Percentiles rank a stretch among this genome's conserved stretches.
phyloP scores from a whole-genome alignment of 805 yeast species.

The Metschnikowia santaceciliae region DNA sequence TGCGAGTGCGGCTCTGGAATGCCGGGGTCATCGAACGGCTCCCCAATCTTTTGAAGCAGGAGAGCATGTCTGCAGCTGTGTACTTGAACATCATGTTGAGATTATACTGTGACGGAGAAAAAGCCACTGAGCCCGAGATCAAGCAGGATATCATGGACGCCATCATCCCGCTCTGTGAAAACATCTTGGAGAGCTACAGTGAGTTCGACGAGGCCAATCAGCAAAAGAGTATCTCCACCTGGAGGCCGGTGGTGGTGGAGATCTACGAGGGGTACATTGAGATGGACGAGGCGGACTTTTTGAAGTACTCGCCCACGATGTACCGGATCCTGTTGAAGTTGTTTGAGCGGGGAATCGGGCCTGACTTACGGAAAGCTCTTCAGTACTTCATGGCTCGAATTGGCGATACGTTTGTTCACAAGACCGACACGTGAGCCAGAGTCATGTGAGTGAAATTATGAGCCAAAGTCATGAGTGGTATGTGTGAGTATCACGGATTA shows the following conservation, averaged over 20 bases:
- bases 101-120: constrained; percentile 64
- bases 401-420: constrained; percentile 37
- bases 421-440: neutral
- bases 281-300: constrained; percentile 71
- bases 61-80: constrained; percentile 84
- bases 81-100: constrained; percentile 76
- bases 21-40: constrained; percentile 89
- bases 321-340: constrained; percentile 57
- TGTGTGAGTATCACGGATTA: too few species aligned
- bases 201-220: constrained; percentile 74
- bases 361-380: constrained; percentile 59
- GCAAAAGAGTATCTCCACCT: constrained; percentile 71
- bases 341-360: constrained; percentile 56
- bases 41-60: constrained; percentile 90
- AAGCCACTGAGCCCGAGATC: constrained; percentile 41
- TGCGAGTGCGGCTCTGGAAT: constrained; percentile 85
- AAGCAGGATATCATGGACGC: constrained; percentile 50
- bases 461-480: too few species aligned
- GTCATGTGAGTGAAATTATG: too few species aligned
- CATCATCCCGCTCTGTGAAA: constrained; percentile 61
- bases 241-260: constrained; percentile 92
- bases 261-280: constrained; percentile 78
- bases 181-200: constrained; percentile 66
- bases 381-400: constrained; percentile 54
- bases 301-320: constrained; percentile 52